Conservation (phyloP, 352 stramenopile species). For the Pythium rhizo-oryzae region DNA sequence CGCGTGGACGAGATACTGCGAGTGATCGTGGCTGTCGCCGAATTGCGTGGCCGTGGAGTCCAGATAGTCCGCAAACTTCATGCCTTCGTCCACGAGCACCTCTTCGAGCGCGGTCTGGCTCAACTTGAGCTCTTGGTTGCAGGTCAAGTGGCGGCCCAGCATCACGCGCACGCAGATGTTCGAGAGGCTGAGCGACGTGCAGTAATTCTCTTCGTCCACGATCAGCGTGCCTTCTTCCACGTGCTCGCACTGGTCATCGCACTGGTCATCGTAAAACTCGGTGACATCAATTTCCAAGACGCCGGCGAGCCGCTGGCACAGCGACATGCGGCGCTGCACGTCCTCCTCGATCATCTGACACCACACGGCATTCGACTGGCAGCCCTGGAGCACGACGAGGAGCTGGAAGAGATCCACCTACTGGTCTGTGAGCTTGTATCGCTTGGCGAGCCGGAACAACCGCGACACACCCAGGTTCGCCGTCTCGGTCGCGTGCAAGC, state of each 20-base stretch:
- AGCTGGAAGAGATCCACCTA: conserved; percentile 85
- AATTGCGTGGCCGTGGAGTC: conserved; percentile 34
- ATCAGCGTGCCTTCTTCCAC: conserved; percentile 89
- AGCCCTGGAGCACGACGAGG: conserved; percentile 81
- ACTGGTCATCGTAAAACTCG: conserved; percentile 87
- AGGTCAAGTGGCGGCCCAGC: conserved; percentile 71
- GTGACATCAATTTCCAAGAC: conserved; percentile 88
- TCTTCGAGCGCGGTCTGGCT: conserved; percentile 85
- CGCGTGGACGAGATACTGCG: too few species aligned
- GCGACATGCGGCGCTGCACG: conserved; percentile 68
- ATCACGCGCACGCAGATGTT: conserved; percentile 85
- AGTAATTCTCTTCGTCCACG: conserved; percentile 84
- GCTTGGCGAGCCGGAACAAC: conserved; percentile 71
- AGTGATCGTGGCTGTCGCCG: conserved; percentile 2
- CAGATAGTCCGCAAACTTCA: conserved; percentile 64
- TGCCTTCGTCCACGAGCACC: conserved; percentile 70
- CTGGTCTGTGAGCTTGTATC: conserved; percentile 66
- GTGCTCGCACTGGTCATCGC: conserved; percentile 74
- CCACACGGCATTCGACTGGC: conserved; percentile 82
- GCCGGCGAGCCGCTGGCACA: conserved; percentile 71
- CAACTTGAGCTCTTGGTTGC: conserved; percentile 83
- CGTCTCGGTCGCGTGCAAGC: conserved; percentile 46
- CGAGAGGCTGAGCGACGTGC: conserved; percentile 70
- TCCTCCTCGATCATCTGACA: conserved; percentile 89
- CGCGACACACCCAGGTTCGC: conserved; percentile 45